Base-by-base conservation (phyloP, 2,329 filamentous ascomycete genomes). In the Periconia digitata region DNA sequence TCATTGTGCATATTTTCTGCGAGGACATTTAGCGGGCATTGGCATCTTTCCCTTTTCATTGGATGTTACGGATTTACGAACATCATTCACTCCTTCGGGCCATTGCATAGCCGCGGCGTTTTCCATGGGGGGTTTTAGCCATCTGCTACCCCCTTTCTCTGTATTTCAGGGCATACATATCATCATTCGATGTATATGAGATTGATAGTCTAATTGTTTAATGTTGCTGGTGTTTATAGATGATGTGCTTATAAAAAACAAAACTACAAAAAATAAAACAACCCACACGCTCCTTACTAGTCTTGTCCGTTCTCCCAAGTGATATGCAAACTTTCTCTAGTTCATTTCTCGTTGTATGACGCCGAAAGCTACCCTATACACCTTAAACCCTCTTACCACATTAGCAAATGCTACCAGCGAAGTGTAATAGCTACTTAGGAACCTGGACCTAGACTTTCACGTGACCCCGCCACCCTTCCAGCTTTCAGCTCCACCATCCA, bases 91-190 rank as follows among this genome's bases (percentile, higher is more conserved):
- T 55, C 56, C 40, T 55, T 54, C n/a, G 40, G 49, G 44, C 38
- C 49, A 43, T 56, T 56, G 60, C 61, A 62, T 60, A 58, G 57
- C 54, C 50, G 32, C 38, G 60, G 62, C 53, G 58, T 59, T 59
- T 21, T 8, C n/a, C 15, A n/a, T 6, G n/a, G 35, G 35, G 27
- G n/a, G n/a, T n/a, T n/a, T 32, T 15, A 32, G 10, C 27, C 12
- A 32, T 27, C 12, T 32, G n/a, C n/a, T n/a, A n/a, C n/a, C n/a
- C n/a, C n/a, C n/a, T 32, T 32, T 32, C n/a, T 5, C 27, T 32
- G 4, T 5, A 13, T 12, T 32, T 32, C 27, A 13, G 12, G 27
- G 27, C n/a, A 32, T 16, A 37, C 18, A 37, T 20, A 16, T 16
- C 3, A 40, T 55, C 3, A 16, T 43, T 8, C 20, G 40, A 17